Evolutionary conservation across 2,329 filamentous ascomycete species (phyloP), one percentile per base, ranked within the genome.

Genomic region (Cercospora canescens): DNA sequence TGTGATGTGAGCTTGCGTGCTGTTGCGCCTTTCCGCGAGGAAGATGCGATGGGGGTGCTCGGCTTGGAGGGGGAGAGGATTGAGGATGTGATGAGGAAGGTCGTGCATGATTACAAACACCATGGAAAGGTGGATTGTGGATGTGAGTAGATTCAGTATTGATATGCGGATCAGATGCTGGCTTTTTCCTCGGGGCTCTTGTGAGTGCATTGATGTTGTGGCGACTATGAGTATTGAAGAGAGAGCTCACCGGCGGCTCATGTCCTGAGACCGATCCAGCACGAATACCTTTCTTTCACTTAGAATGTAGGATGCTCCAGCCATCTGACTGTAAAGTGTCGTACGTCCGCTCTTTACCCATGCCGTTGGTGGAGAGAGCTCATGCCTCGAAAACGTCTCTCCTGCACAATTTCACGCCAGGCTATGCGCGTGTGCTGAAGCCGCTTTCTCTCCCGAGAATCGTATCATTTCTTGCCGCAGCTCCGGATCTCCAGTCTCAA

Each of bases 41-140:
- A 66, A 21, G 69, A 75, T 58, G 70, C 61, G 24, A 72, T 69
- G 63, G 32, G 12, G 12, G 54, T 28, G 62, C 60, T 73, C 6
- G 67, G 69, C 1, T 48, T 75, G 30, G 56, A 68, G 34, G 58
- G 7, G 26, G 71, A 75, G 64, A 48, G 21, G 2, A 28, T 74
- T 18, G 61, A 67, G 8, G 41, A 55, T 32, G 18, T 75, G 30
- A 59, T 74, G 11, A 50, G 55, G 55, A 64, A 56, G n/a, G 71
- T 67, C 4, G 45, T 74, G 28, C 69, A 74, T 68, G 60, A 73
- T 26, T 64, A 68, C 61, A 56, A 72, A 59, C 60, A 71, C 41
- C 66, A 68, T 54, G 76, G 70, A 37, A 70, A 75, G 54, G 74
- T 68, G 1, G 73, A 71, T 16, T 80, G 78, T 70, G 78, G 77